These are phyloP conservation scores for Ogataea paraovalis DNA, from an alignment of 805 yeast species.

Conservation along the genomic window DNA sequence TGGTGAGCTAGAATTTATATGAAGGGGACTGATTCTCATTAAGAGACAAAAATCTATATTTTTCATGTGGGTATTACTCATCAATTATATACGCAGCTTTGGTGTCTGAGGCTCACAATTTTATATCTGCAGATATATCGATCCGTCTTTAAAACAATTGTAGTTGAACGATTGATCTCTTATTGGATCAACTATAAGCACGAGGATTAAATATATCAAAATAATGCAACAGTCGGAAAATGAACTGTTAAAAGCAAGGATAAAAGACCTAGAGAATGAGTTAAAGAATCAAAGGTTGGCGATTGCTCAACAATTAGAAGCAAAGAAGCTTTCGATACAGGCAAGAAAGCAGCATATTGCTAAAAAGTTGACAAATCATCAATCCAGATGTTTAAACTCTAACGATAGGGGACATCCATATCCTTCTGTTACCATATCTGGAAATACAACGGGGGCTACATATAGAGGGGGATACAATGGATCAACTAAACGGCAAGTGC, in stretches of 20 bases:
- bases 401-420: neutral
- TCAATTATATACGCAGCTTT: too few species aligned
- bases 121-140: too few species aligned
- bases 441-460: conserved; percentile 10
- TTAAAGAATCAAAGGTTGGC: conserved; percentile 14
- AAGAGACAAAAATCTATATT: too few species aligned
- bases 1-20: too few species aligned
- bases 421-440: neutral
- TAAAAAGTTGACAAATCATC: neutral
- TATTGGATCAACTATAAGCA: too few species aligned
- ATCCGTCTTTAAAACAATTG: too few species aligned
- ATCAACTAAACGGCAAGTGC: neutral
- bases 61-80: too few species aligned
- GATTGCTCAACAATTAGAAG: conserved; percentile 15
- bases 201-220: too few species aligned
- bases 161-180: too few species aligned
- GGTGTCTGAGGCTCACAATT: too few species aligned
- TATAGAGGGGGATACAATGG: conserved; percentile 22
- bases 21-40: too few species aligned
- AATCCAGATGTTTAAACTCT: conserved; percentile 2
- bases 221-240: conserved; percentile 6
- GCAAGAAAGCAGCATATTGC: conserved; percentile 5
- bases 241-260: conserved; percentile 14
- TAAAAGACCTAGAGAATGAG: conserved; percentile 18
- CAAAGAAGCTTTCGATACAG: conserved; percentile 10